Evolutionary conservation across 345 rosid species (phyloP), one percentile per base, ranked within the genome.

Genomic region (Eutrema yunnanense): DNA sequence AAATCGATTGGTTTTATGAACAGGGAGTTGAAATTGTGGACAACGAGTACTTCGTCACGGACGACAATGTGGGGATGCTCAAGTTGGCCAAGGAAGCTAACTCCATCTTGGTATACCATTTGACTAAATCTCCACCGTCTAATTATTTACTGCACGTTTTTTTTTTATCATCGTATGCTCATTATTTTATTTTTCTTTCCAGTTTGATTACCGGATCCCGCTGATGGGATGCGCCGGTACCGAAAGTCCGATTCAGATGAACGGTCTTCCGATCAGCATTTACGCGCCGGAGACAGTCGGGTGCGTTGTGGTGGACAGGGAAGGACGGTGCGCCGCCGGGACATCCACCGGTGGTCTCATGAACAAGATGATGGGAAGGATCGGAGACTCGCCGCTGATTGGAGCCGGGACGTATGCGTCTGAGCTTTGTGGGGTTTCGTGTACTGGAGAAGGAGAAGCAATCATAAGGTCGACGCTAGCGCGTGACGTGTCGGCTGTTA

Each of bases 391-490:
- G 5, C 97, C 98, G 32, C 75, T 94, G 9, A 94, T 94, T n/a
- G 98, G 98, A 6, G 76, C 97, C 0, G 98, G 98, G 46, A 94
- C 98, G 29, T 94, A 94, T 48, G 98, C 98, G 5, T 79, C 90
- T 27, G 77, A 87, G 29, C 73, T 89, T 0, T 89, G 95, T 14
- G 98, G 90, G 0, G 89, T 94, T 4, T 94, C 98, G 2, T 94
- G 98, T 74, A 94, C 98, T 0, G 98, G 98, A 6, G 98, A 94
- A 80, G 98, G 98, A 9, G 98, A 94, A 83, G 98, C 97, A 2
- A 94, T 94, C 72, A 88, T 94, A 16, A 83, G 98, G 9, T 79
- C 85, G 41, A 94, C 98, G 10, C 72, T 94, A 65, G 97, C 98
- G 0, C 86, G 98, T 30, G 98, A 94, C 4, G 88, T 94, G 68